Evolutionary conservation across 2,329 filamentous ascomycete species (phyloP).

Genomic region (Hysterium pulicare): DNA sequence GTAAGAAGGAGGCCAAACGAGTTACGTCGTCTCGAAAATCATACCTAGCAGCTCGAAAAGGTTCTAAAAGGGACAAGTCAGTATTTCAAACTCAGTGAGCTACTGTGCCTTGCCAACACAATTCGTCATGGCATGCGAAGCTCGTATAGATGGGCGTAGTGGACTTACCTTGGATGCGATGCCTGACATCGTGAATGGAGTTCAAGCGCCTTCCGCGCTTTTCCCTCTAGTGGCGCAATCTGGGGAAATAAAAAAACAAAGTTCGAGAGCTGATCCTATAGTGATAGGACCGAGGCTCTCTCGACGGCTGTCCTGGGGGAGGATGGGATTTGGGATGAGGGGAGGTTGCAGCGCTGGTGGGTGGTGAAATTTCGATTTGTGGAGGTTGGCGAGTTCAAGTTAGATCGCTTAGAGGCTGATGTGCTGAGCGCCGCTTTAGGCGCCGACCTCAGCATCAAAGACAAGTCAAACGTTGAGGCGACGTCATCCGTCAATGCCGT

Average conservation of each 20-base stretch:
- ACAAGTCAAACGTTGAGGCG: no score
- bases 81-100: slow-evolving; percentile 13
- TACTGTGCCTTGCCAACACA: slow-evolving; percentile 1
- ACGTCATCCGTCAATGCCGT: no score
- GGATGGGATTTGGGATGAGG: slow-evolving; percentile 15
- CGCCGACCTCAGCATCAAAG: no score
- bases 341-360: slow-evolving; percentile 29
- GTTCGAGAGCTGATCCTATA: slow-evolving; percentile 39
- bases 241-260: slow-evolving; percentile 26
- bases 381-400: slow-evolving; percentile 26
- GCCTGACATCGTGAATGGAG: slow-evolving; percentile 33
- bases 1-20: slow-evolving; percentile 15
- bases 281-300: slow-evolving; percentile 39
- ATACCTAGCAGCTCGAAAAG: slow-evolving; percentile 97
- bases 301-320: slow-evolving; percentile 18
- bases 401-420: slow-evolving; percentile 2
- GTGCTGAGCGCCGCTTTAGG: no score
- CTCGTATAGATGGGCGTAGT: slow-evolving; percentile 7
- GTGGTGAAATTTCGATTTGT: slow-evolving; percentile 23
- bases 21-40: slow-evolving; percentile 17
- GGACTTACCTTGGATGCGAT: slow-evolving; percentile 43
- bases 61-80: slow-evolving; percentile 64
- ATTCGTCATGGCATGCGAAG: slow-evolving; percentile 1
- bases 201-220: slow-evolving; percentile 46
- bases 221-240: slow-evolving; percentile 42